phyloP scores from a whole-genome alignment of 306 rosid genomes.

The Lathyrus oleraceus region DNA sequence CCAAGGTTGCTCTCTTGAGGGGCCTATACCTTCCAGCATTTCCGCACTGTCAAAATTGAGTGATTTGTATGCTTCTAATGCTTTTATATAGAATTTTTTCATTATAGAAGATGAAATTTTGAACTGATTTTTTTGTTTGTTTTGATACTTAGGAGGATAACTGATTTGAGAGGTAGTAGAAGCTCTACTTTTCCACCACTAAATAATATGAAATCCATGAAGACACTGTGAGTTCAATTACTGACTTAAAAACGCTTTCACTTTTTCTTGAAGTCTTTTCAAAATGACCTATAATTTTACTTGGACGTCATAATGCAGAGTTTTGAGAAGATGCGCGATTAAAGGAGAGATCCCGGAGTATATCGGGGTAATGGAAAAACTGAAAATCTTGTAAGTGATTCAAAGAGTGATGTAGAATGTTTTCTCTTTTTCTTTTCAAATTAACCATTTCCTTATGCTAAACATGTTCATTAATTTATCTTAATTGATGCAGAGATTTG shows the following conservation, averaged over 20 bases:
- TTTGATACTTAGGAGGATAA: slow-evolving; percentile 76
- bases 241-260: background rate
- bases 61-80: slow-evolving; percentile 67
- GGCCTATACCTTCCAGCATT: slow-evolving; percentile 84
- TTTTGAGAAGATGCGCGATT: slow-evolving; percentile 68
- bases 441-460: background rate
- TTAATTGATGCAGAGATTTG: slow-evolving; percentile 64
- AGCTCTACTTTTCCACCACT: slow-evolving; percentile 64
- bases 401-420: background rate
- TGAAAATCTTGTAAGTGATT: slow-evolving; percentile 72
- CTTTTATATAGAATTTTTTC: background rate
- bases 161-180: slow-evolving; percentile 59
- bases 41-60: slow-evolving; percentile 60
- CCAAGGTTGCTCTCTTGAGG: slow-evolving; percentile 75
- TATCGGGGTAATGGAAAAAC: slow-evolving; percentile 55
- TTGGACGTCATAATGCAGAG: slow-evolving; percentile 50
- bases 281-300: slow-evolving; percentile 25
- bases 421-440: background rate
- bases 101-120: slow-evolving; percentile 30
- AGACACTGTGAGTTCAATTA: slow-evolving; percentile 71
- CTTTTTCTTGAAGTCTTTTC: slow-evolving; percentile 34
- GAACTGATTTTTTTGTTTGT: slow-evolving; percentile 32
- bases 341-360: slow-evolving; percentile 63
- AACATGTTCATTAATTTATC: slow-evolving; percentile 24
- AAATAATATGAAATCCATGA: slow-evolving; percentile 60